These are phyloP conservation scores for Paramecium primaurelia DNA, from an alignment of 73 alveolate species.

Conservation along the genomic window DNA sequence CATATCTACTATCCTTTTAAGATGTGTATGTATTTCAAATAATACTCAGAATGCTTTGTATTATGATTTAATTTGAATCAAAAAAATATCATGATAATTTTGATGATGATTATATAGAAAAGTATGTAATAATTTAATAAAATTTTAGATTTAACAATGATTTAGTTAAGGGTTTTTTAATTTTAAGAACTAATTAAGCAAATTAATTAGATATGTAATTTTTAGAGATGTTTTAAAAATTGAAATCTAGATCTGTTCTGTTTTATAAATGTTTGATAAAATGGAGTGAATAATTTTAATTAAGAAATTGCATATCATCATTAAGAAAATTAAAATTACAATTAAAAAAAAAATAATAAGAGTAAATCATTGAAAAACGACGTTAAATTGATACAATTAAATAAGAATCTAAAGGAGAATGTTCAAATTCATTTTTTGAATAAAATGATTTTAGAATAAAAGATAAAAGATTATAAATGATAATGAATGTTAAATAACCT, in stretches of 20 bases:
- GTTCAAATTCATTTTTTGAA: not conserved
- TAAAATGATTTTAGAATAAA: not conserved
- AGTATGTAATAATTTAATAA: not conserved
- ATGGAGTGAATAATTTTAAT: not conserved
- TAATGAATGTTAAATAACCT: not conserved
- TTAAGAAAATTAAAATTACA: not conserved
- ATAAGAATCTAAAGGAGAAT: not conserved
- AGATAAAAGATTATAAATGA: not conserved
- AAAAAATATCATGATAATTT: not conserved
- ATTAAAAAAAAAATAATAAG: not conserved
- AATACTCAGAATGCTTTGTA: not conserved
- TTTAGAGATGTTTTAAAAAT: not conserved
- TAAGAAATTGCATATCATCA: not conserved
- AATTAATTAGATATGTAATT: not conserved
- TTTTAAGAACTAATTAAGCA: not conserved
- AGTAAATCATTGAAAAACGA: not conserved
- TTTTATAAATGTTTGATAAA: not conserved
- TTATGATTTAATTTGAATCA: not conserved
- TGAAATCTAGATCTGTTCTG: not conserved
- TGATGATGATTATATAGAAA: not conserved
- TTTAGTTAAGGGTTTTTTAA: not conserved
- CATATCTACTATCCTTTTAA: not conserved
- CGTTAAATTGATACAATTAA: not conserved
- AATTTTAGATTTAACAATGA: not conserved
- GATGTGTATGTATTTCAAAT: not conserved